Percentiles rank a stretch among this genome's conserved stretches.
phyloP scores from a whole-genome alignment of 257 asterid species.

The Eucommia ulmoides region DNA sequence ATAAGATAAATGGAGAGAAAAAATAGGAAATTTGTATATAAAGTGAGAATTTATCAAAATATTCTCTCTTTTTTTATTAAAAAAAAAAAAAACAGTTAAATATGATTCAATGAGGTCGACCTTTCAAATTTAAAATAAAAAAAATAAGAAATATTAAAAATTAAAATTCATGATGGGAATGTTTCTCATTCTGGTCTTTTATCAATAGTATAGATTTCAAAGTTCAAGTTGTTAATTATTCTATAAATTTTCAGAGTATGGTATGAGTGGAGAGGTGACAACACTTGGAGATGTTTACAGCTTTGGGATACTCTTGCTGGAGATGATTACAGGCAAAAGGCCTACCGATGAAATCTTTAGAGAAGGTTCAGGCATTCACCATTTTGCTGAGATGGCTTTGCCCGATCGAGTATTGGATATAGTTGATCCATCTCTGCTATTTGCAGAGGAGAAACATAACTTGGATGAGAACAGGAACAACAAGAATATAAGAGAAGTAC shows the following conservation, averaged over 20 bases:
- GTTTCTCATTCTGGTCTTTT: not conserved
- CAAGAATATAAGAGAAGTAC: not conserved
- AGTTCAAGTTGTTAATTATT: no score
- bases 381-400: slow-evolving; percentile 14
- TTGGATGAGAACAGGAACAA: not conserved
- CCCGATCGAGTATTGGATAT: slow-evolving; percentile 14
- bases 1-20: no score
- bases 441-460: slow-evolving; percentile 7
- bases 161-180: not conserved
- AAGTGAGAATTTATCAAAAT: no score
- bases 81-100: no score
- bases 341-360: slow-evolving; percentile 19
- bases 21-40: no score
- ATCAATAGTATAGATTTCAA: no score
- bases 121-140: no score
- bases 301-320: slow-evolving; percentile 24
- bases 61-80: no score
- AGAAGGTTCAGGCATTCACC: slow-evolving; percentile 10
- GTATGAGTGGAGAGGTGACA: slow-evolving; percentile 16
- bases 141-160: no score
- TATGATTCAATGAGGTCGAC: no score
- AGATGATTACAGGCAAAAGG: slow-evolving; percentile 21
- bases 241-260: slow-evolving; percentile 20
- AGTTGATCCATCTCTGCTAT: slow-evolving; percentile 12
- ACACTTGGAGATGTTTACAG: slow-evolving; percentile 29